Base-by-base conservation (phyloP, 108 stramenopile species). In the Nitzschia inconspicua region DNA sequence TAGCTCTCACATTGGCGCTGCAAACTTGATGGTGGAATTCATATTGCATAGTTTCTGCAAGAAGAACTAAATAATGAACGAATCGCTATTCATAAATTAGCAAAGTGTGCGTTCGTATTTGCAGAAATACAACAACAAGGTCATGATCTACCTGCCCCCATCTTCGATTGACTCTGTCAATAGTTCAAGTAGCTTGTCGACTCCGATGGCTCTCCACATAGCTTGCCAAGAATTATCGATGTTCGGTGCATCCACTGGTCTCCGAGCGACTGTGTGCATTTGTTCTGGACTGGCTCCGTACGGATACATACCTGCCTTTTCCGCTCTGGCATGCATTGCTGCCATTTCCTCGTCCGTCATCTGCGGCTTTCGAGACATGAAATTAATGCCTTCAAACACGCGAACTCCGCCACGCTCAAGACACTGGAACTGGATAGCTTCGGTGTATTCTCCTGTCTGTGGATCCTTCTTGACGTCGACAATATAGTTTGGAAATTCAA, bases 351-450 rank as follows among this genome's bases (percentile, higher is more conserved):
- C 82, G 8, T 82, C 85, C 3, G 83, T 73, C 90, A 95, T 89
- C 14, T 63, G 63, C 14, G 82, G 74, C 40, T 88, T 86, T 47
- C 94, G 76, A 28, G 84, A 86, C 86, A 95, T 86, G 64, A 95
- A 95, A 53, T 95, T 95, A 51, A 95, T 95, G 8, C 94, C 94
- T 73, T 95, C 94, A 72, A 95, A 95, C n/a, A 95, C 94, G n/a
- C 94, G 84, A 14, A 95, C 90, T 10, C 89, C 90, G 22, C 94
- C 90, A 2, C 88, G 73, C 60, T 95, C 90, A 7, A 95, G 65
- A 49, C 94, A 95, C 71, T 95, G 94, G 57, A 95, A 95, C 67
- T 95, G 94, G 42, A 95, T 95, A 2, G 90, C 88, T 71, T 95
- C 94, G 8, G 58, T 90, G 71, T 93, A 93, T 48, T 80, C 79